A percentile compares a stretch with the other conserved stretches of the same genome.
phyloP scores from a whole-genome alignment of 2,329 filamentous ascomycete species.

The Ophiostoma piceae region DNA sequence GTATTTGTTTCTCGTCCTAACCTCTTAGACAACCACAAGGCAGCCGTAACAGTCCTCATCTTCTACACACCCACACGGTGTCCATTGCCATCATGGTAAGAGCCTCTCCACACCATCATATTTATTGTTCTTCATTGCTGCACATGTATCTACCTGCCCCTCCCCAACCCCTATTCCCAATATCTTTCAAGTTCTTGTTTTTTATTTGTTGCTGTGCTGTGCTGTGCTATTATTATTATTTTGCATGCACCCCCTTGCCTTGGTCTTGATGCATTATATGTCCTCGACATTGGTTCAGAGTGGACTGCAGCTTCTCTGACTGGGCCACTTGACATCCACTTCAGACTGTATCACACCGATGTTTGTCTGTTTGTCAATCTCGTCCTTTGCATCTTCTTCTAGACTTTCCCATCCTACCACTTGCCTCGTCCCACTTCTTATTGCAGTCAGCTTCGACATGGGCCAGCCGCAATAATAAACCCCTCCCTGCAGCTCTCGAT shows the following conservation, averaged over 20 bases:
- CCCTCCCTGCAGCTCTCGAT: conserved; percentile 8
- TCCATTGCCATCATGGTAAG: conserved; percentile 47
- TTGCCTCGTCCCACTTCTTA: neutral
- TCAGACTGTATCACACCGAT: conserved; percentile 17
- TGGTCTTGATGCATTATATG: neutral
- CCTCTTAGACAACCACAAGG: conserved; percentile 16
- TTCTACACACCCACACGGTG: conserved; percentile 35
- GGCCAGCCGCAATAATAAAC: neutral
- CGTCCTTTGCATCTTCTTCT: conserved; percentile 27
- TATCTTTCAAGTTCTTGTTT: neutral
- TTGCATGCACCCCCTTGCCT: neutral
- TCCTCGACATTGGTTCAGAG: neutral
- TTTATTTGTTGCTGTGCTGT: neutral
- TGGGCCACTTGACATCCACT: conserved; percentile 11
- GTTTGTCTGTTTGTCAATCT: conserved; percentile 18
- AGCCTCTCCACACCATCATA: conserved; percentile 21
- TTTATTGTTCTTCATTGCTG: neutral
- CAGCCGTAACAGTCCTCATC: conserved; percentile 32
- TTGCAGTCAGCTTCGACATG: neutral
- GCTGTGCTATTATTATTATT: neutral
- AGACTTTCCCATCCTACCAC: conserved; percentile 19
- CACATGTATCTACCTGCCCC: neutral
- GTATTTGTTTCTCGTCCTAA: neutral
- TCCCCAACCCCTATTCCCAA: neutral
- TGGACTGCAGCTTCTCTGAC: conserved; percentile 9